Conservation (phyloP, 345 rosid genomes). For the Lepidium aucheri region DNA sequence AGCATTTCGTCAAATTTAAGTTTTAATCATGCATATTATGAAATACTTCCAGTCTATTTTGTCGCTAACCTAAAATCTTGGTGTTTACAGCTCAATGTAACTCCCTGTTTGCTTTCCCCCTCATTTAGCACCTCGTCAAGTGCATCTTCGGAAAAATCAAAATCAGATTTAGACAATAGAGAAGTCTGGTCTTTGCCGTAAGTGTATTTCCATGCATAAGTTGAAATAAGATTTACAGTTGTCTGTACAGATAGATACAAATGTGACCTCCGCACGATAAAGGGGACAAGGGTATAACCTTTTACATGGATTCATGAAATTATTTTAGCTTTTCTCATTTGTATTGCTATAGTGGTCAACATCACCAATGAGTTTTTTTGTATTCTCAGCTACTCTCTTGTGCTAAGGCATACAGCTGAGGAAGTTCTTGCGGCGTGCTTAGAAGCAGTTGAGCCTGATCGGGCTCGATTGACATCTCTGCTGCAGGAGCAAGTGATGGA, state of each 20-base stretch:
- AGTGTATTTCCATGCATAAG: conserved; percentile 30
- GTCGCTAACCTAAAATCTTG: conserved; percentile 3
- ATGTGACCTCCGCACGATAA: background rate
- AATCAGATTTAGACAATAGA: conserved; percentile 38
- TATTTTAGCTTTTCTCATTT: background rate
- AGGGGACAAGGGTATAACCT: background rate
- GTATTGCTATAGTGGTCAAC: background rate
- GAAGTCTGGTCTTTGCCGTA: conserved; percentile 80
- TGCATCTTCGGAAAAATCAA: conserved; percentile 20
- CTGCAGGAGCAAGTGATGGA: conserved; percentile 67
- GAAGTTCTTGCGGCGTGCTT: conserved; percentile 82
- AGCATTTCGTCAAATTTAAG: background rate
- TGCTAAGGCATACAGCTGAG: conserved; percentile 93
- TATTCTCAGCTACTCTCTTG: conserved; percentile 77
- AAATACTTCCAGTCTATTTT: too few species aligned
- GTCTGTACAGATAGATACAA: background rate
- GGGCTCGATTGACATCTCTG: conserved; percentile 69
- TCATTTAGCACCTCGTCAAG: conserved; percentile 31
- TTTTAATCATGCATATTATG: background rate
- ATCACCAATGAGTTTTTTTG: conserved; percentile 4
- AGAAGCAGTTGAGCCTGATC: conserved; percentile 80
- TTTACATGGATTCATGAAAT: background rate
- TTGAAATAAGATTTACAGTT: background rate
- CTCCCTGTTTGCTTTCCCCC: conserved; percentile 77
- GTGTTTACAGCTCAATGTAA: conserved; percentile 71